Evolutionary conservation across 2,329 filamentous ascomycete species (phyloP).

Genomic region (Amauroascus verrucosus): DNA sequence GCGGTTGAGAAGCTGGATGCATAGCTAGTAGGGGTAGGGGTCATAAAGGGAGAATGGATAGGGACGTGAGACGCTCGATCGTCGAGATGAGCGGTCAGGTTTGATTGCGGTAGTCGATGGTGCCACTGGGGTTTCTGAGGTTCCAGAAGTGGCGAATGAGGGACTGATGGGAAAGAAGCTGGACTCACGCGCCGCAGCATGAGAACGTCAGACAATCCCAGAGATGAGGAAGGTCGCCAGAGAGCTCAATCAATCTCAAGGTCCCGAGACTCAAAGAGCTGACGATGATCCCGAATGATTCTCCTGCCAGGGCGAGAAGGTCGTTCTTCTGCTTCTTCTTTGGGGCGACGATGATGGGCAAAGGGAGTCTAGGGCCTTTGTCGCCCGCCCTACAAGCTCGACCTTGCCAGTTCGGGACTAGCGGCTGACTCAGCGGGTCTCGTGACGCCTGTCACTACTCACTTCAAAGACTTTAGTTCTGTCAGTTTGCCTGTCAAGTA

Average conservation of each 20-base stretch:
- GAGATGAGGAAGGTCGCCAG: slow-evolving; percentile 2
- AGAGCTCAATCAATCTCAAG: neutral
- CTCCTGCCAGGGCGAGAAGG: neutral
- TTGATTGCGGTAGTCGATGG: slow-evolving; percentile 8
- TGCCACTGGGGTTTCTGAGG: slow-evolving; percentile 8
- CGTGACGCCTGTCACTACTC: neutral
- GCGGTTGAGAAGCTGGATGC: slow-evolving; percentile 36
- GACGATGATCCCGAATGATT: slow-evolving; percentile 11
- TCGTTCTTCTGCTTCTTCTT: neutral
- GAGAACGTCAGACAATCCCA: slow-evolving; percentile 3
- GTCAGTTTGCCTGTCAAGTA: too few relatives aligned
- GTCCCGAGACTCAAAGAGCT: slow-evolving; percentile 2
- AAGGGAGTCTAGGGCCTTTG: neutral
- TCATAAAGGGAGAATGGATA: slow-evolving; percentile 40
- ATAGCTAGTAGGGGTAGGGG: slow-evolving; percentile 41
- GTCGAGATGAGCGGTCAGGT: slow-evolving; percentile 9
- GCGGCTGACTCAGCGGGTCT: slow-evolving; percentile 4
- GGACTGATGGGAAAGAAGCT: slow-evolving; percentile 6
- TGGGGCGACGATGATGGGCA: neutral
- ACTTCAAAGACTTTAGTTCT: neutral
- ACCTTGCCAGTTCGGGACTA: neutral
- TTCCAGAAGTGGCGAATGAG: slow-evolving; percentile 12
- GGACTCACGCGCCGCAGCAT: slow-evolving; percentile 10
- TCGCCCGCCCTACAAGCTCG: slow-evolving; percentile 8
- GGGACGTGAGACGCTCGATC: slow-evolving; percentile 22